phyloP scores from a whole-genome alignment of 306 rosid genomes.

The Trichosanthes cucumerina region DNA sequence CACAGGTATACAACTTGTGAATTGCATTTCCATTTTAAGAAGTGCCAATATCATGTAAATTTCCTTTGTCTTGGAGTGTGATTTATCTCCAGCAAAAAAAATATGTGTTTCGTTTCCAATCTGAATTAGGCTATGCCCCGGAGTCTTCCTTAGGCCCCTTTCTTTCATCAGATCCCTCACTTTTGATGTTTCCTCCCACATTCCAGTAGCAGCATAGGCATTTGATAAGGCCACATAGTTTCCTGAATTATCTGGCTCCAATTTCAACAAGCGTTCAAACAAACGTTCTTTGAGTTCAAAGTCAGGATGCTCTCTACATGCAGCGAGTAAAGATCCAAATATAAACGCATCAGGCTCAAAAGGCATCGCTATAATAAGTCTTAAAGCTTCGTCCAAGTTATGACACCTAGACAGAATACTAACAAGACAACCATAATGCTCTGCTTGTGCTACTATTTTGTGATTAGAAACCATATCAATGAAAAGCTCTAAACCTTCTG shows the following conservation, averaged over 20 bases:
- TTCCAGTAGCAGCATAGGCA: slow-evolving; percentile 51
- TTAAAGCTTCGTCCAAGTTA: slow-evolving; percentile 54
- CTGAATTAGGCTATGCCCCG: slow-evolving; percentile 85
- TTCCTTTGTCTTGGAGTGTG: slow-evolving; percentile 48
- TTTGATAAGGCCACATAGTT: slow-evolving; percentile 72
- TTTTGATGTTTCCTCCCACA: slow-evolving; percentile 54
- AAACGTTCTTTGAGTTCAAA: slow-evolving; percentile 45
- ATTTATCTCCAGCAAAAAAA: slow-evolving; percentile 58
- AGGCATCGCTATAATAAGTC: slow-evolving; percentile 43
- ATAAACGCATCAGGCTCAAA: slow-evolving; percentile 59
- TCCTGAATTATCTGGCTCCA: slow-evolving; percentile 69
- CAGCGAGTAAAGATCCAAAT: slow-evolving; percentile 57
- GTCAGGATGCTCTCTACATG: slow-evolving; percentile 46
- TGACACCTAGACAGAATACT: slow-evolving; percentile 51
- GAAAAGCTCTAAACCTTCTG: slow-evolving; percentile 54
- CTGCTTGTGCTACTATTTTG: slow-evolving; percentile 40
- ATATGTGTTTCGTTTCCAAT: slow-evolving; percentile 46
- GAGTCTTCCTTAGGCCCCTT: slow-evolving; percentile 49
- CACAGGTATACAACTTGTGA: slow-evolving; percentile 14
- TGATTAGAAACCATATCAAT: slow-evolving; percentile 47
- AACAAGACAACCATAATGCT: slow-evolving; percentile 58
- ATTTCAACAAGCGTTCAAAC: slow-evolving; percentile 34
- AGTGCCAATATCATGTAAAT: slow-evolving; percentile 37
- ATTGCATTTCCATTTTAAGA: slow-evolving; percentile 38
- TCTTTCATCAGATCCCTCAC: slow-evolving; percentile 54